Conservation (phyloP, 2,329 filamentous ascomycete species). For the Cordyceps cateniannulata region DNA sequence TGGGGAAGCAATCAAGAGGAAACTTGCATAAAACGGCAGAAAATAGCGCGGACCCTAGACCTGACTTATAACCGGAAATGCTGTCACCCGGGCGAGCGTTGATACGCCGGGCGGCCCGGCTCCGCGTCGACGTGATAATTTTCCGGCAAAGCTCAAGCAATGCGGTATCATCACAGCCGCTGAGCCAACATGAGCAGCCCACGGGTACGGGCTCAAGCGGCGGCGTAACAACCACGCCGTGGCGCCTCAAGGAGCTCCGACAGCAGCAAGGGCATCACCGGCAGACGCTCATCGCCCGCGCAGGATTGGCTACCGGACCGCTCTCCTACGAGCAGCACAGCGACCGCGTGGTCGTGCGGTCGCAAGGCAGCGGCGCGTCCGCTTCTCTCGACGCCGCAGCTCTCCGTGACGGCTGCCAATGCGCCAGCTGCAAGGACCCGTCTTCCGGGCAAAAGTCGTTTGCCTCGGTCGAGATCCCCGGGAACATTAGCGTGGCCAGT, state of each 20-base stretch:
- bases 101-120: constrained; percentile 1
- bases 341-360: neutral
- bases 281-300: neutral
- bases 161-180: neutral
- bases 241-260: constrained; percentile 7
- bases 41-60: neutral
- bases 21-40: neutral
- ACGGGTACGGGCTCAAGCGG: neutral
- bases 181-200: neutral
- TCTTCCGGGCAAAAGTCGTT: constrained; percentile 55
- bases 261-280: constrained; percentile 3
- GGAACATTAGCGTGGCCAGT: constrained; percentile 24
- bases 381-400: constrained; percentile 20
- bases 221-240: neutral
- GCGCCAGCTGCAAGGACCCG: constrained; percentile 44
- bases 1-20: neutral
- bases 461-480: constrained; percentile 34
- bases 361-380: neutral
- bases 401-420: constrained; percentile 51
- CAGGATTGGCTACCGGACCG: neutral
- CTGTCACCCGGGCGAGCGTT: neutral
- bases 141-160: neutral
- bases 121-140: neutral
- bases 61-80: neutral
- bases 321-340: neutral